These are phyloP conservation scores for Buddleja alternifolia DNA, from an alignment of 257 asterid species.

Conservation along the genomic window DNA sequence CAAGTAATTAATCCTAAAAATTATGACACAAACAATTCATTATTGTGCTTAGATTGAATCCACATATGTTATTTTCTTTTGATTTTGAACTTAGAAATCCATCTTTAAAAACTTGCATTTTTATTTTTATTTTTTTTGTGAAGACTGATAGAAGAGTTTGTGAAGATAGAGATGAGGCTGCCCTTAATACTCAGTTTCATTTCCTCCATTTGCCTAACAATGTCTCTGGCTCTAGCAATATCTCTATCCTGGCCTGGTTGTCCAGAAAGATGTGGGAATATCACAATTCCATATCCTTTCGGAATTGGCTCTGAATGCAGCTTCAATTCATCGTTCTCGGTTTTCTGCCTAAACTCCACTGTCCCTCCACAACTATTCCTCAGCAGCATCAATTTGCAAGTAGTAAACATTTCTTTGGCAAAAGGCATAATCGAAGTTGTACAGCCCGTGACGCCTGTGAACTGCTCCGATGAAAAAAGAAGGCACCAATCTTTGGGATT, in stretches of 20 bases:
- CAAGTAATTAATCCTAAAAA: no score
- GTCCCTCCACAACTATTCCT: background rate
- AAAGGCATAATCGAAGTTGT: no score
- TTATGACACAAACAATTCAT: no score
- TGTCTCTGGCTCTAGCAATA: background rate
- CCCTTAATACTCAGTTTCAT: background rate
- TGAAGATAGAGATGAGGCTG: background rate
- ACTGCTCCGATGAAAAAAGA: no score
- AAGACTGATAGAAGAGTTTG: no score
- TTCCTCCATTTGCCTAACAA: background rate
- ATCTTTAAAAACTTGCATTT: no score
- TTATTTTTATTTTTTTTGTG: no score
- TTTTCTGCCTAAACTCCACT: background rate
- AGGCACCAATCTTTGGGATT: background rate
- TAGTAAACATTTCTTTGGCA: background rate
- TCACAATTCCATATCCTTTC: background rate
- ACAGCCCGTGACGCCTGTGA: no score
- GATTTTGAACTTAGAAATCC: no score
- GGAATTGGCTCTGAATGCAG: background rate
- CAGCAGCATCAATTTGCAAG: background rate
- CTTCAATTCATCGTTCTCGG: background rate
- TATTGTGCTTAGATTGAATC: no score
- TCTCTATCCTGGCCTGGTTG: background rate
- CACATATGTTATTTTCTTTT: no score
- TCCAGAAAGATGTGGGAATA: background rate